Percentiles rank a stretch among this genome's conserved stretches.
Evolutionary conservation across 1,284 basidiomycete species (phyloP).

Genomic region (Puccinia triticina): DNA sequence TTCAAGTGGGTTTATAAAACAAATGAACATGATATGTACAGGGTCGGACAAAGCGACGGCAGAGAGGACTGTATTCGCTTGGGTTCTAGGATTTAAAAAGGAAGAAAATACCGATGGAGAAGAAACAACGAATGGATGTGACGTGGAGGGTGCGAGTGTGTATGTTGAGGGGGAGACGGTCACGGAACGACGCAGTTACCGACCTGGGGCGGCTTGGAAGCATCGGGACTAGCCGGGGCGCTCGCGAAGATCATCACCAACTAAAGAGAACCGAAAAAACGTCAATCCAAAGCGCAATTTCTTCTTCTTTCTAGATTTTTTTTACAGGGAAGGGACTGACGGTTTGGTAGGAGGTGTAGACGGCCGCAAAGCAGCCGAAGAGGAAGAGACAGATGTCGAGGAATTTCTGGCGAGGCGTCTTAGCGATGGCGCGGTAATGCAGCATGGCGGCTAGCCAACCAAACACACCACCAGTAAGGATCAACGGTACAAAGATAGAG

Average conservation of each 20-base stretch:
- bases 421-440: conserved; percentile 65
- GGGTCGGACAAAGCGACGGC: too few relatives aligned
- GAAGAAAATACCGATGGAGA: too few relatives aligned
- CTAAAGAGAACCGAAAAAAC: neutral
- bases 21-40: too few relatives aligned
- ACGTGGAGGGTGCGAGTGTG: too few relatives aligned
- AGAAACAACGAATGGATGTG: too few relatives aligned
- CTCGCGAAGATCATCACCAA: neutral
- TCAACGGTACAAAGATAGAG: neutral
- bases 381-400: conserved; percentile 76
- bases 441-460: conserved; percentile 29
- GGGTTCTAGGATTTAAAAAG: too few relatives aligned
- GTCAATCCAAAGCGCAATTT: neutral
- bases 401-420: conserved; percentile 71
- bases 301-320: too few relatives aligned
- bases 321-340: conserved; percentile 62
- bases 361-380: conserved; percentile 80
- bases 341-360: conserved; percentile 82
- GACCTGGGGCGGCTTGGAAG: neutral
- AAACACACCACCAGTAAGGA: conserved; percentile 70
- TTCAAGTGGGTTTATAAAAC: too few relatives aligned
- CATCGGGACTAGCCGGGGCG: neutral
- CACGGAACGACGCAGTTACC: neutral
- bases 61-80: too few relatives aligned
- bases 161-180: neutral